Conservation (phyloP, 2,329 filamentous ascomycete species). For the Trichophaea hybrida region DNA sequence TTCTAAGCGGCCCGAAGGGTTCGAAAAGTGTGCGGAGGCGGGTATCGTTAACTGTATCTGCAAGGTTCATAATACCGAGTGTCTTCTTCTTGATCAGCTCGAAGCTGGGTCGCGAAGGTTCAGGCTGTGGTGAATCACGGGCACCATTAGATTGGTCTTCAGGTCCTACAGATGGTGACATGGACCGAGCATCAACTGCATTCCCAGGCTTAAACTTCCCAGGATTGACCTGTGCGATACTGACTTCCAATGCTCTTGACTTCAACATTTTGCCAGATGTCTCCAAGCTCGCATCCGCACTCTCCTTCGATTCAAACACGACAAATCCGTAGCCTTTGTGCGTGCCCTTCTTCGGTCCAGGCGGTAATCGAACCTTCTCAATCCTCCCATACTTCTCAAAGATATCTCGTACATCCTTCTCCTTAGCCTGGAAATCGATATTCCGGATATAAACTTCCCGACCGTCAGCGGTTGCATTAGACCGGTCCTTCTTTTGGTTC, state of each 20-base stretch:
- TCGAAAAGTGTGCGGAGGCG: constrained; percentile 62
- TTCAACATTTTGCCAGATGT: constrained; percentile 59
- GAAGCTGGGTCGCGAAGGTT: constrained; percentile 31
- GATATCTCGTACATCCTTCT: constrained; percentile 53
- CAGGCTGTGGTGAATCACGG: constrained; percentile 29
- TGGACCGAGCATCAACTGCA: constrained; percentile 26
- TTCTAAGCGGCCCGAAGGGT: constrained; percentile 54
- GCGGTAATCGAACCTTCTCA: constrained; percentile 54
- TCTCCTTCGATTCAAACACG: constrained; percentile 55
- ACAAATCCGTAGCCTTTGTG: constrained; percentile 70
- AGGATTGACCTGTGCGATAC: constrained; percentile 30
- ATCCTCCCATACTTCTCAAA: constrained; percentile 67
- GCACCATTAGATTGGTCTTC: constrained; percentile 27
- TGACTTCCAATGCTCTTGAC: constrained; percentile 51
- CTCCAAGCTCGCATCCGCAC: constrained; percentile 50
- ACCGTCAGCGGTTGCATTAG: constrained; percentile 62
- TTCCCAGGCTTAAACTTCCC: constrained; percentile 25
- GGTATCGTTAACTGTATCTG: constrained; percentile 82
- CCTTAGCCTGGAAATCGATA: constrained; percentile 46
- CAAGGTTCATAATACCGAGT: constrained; percentile 67
- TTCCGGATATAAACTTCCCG: constrained; percentile 71
- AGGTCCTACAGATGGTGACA: neutral
- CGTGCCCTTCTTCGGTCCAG: constrained; percentile 48
- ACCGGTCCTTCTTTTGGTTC: constrained; percentile 57
- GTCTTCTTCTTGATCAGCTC: constrained; percentile 50